Conservation (phyloP, 257 asterid species). For the Mentha longifolia region DNA sequence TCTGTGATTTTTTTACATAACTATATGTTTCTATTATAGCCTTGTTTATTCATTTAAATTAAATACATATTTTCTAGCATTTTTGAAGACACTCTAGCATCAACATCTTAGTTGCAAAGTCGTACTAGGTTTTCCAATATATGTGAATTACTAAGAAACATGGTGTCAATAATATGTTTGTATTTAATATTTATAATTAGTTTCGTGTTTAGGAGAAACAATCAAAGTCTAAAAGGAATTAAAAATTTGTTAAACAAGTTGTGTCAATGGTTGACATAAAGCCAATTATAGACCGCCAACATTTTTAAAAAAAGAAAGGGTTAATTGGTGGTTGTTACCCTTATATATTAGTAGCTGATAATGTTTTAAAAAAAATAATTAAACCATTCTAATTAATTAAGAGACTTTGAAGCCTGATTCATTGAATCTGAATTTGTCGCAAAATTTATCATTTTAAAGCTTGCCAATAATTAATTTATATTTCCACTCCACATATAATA, state of each 20-base stretch:
- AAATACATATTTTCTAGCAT: too few relatives aligned
- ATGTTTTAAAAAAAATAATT: slow-evolving; percentile 7
- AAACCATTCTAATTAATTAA: too few relatives aligned
- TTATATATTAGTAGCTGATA: neutral
- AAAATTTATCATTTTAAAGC: neutral
- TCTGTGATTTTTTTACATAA: too few relatives aligned
- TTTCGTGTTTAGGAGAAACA: slow-evolving; percentile 29
- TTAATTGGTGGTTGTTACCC: slow-evolving; percentile 15
- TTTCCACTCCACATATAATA: neutral
- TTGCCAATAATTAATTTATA: neutral
- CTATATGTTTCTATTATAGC: neutral
- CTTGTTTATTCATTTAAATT: neutral
- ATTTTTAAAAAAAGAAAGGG: neutral
- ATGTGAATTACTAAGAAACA: too few relatives aligned
- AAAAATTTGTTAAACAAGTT: slow-evolving; percentile 24
- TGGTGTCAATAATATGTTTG: neutral
- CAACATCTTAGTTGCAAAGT: neutral
- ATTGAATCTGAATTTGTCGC: slow-evolving; percentile 18
- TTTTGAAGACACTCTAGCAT: neutral
- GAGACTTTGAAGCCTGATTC: slow-evolving; percentile 17
- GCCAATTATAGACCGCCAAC: slow-evolving; percentile 31
- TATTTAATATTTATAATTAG: neutral
- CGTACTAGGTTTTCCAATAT: neutral
- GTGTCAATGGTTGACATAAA: slow-evolving; percentile 43
- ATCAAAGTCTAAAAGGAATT: slow-evolving; percentile 34